phyloP scores from a whole-genome alignment of 257 asterid species.

The Nicotiana benthamiana region DNA sequence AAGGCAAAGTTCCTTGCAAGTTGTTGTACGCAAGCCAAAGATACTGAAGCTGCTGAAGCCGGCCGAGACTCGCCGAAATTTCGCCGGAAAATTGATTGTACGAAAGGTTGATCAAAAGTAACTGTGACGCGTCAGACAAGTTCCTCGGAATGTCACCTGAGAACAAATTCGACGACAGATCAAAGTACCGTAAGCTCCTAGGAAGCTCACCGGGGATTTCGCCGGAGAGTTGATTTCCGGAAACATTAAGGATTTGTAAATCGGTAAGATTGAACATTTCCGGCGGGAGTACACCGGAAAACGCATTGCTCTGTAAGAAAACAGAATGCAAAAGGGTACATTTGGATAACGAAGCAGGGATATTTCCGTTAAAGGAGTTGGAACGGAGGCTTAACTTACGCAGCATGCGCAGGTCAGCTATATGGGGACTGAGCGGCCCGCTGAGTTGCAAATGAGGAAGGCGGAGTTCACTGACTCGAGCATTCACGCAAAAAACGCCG shows the following conservation, averaged over 20 bases:
- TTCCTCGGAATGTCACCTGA: constrained; percentile 36
- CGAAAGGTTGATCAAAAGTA: constrained; percentile 43
- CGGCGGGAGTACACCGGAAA: constrained; percentile 38
- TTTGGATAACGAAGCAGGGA: constrained; percentile 44
- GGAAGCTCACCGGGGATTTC: constrained; percentile 37
- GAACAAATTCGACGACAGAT: constrained; percentile 46
- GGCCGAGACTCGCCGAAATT: constrained; percentile 49
- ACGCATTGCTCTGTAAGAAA: constrained; percentile 38
- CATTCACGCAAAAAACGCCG: constrained; percentile 38
- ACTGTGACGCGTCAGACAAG: constrained; percentile 25
- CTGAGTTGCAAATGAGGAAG: constrained; percentile 46
- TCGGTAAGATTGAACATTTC: constrained; percentile 40
- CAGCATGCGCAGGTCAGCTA: constrained; percentile 48
- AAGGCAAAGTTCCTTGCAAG: constrained; percentile 55
- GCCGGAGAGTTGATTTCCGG: constrained; percentile 47
- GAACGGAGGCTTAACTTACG: constrained; percentile 57
- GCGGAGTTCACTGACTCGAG: constrained; percentile 44
- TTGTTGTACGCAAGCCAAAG: constrained; percentile 52
- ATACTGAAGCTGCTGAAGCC: constrained; percentile 42
- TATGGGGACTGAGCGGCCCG: constrained; percentile 39
- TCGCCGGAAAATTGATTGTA: constrained; percentile 41
- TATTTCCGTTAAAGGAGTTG: constrained; percentile 40
- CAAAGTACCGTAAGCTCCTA: constrained; percentile 30
- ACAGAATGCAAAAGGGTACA: constrained; percentile 42
- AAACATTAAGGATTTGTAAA: constrained; percentile 33